Percentiles rank a stretch among this genome's conserved stretches.
Evolutionary conservation across 257 asterid species (phyloP).

Genomic region (Craterostigma plantagineum): DNA sequence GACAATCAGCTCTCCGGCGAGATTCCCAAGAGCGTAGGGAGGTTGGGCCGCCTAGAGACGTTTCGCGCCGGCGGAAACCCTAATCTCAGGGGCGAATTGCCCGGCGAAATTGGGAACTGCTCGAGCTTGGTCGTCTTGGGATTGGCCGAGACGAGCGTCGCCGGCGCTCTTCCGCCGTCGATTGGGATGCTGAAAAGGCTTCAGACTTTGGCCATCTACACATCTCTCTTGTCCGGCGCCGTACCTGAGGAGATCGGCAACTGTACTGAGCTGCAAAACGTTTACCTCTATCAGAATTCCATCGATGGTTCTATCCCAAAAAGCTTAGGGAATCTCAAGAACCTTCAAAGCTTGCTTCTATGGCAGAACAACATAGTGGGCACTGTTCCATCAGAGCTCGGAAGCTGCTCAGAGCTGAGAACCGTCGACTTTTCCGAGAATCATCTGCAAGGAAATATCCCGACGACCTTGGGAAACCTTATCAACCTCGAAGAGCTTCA

Average conservation of each 20-base stretch:
- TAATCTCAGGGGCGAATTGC: conserved; percentile 58
- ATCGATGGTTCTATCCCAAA: conserved; percentile 60
- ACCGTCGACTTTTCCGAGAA: conserved; percentile 71
- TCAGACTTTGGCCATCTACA: conserved; percentile 66
- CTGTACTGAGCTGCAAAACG: conserved; percentile 57
- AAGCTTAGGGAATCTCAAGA: conserved; percentile 36
- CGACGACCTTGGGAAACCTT: conserved; percentile 47
- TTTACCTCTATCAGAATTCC: conserved; percentile 69
- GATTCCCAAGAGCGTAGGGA: conserved; percentile 52
- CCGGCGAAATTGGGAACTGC: conserved; percentile 77
- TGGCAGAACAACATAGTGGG: conserved; percentile 87
- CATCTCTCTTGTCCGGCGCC: conserved; percentile 58
- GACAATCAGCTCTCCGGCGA: conserved; percentile 75
- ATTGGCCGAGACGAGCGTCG: conserved; percentile 70
- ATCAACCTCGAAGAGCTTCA: conserved; percentile 51
- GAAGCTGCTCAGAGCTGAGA: conserved; percentile 37
- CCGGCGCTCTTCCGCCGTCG: conserved; percentile 57
- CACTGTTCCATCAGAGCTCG: conserved; percentile 50
- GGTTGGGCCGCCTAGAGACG: conserved; percentile 35
- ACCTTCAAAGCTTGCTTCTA: conserved; percentile 40
- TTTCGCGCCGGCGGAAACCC: conserved; percentile 88
- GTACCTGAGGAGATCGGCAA: conserved; percentile 80
- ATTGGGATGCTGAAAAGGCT: conserved; percentile 58
- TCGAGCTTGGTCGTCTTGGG: conserved; percentile 40
- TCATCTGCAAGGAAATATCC: conserved; percentile 51